phyloP scores from a whole-genome alignment of 352 stramenopile genomes.

The Phytophthora ramorum region DNA sequence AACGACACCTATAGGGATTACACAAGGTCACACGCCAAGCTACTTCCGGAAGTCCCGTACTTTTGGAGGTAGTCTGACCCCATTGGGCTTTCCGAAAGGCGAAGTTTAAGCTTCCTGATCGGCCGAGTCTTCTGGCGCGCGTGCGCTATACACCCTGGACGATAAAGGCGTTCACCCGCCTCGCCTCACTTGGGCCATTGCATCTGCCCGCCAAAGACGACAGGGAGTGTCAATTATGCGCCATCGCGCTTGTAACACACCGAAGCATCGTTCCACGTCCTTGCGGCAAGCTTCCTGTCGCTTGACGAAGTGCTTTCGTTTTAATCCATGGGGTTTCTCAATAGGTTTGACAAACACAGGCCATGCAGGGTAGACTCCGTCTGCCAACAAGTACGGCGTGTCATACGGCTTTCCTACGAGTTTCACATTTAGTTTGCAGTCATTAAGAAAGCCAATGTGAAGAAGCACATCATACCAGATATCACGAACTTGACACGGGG shows the following conservation, averaged over 20 bases:
- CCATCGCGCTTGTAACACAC: conserved; percentile 4
- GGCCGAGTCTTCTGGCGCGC: no score
- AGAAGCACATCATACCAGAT: not conserved
- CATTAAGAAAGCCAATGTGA: not conserved
- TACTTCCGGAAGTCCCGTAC: no score
- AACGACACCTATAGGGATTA: no score
- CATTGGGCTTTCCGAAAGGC: no score
- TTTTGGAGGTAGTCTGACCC: no score
- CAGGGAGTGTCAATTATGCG: not conserved
- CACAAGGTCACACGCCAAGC: no score
- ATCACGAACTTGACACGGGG: not conserved
- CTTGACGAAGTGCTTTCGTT: not conserved
- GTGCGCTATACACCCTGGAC: no score
- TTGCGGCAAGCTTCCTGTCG: conserved; percentile 1
- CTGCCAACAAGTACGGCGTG: not conserved
- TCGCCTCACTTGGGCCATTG: no score
- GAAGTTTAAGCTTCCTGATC: no score
- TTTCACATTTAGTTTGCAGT: not conserved
- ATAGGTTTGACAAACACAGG: not conserved
- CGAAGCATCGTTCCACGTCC: conserved; percentile 2
- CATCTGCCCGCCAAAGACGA: no score
- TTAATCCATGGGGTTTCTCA: not conserved
- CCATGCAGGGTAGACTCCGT: not conserved
- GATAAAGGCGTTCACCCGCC: no score
- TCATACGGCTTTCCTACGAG: not conserved